phyloP scores from a whole-genome alignment of 2,329 filamentous ascomycete species.

The Dothistroma pini region DNA sequence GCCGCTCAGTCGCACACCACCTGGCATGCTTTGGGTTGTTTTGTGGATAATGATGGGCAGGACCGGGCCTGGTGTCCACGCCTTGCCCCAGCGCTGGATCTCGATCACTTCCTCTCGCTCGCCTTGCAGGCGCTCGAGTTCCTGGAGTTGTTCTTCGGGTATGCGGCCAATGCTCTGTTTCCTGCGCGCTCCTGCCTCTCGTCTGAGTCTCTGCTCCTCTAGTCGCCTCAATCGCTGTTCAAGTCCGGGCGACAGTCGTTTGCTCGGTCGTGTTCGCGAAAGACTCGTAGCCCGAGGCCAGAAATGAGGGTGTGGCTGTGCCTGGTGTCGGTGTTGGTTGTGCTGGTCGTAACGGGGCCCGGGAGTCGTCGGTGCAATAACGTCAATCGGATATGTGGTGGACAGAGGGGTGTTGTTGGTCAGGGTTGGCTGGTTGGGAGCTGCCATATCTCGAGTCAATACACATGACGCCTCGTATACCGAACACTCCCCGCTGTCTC shows the following conservation, averaged over 20 bases:
- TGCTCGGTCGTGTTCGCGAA: slow-evolving; percentile 26
- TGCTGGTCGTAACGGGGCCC: slow-evolving; percentile 6
- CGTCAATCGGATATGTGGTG: not conserved
- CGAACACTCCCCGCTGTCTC: not conserved
- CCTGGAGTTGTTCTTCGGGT: slow-evolving; percentile 64
- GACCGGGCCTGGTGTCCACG: slow-evolving; percentile 59
- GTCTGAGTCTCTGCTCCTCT: slow-evolving; percentile 38
- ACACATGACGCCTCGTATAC: not conserved
- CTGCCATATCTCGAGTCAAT: not conserved
- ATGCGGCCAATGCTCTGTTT: slow-evolving; percentile 61
- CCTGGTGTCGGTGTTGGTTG: slow-evolving; percentile 27
- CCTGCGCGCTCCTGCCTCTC: slow-evolving; percentile 23
- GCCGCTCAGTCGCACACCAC: slow-evolving; percentile 31
- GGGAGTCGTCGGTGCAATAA: not conserved
- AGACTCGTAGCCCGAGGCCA: not conserved
- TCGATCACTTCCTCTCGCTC: slow-evolving; percentile 41
- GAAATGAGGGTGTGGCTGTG: slow-evolving; percentile 8
- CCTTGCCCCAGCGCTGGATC: slow-evolving; percentile 63
- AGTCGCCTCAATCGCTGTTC: slow-evolving; percentile 44
- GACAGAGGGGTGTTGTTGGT: slow-evolving; percentile 1
- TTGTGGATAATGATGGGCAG: slow-evolving; percentile 2
- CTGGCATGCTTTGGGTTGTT: slow-evolving; percentile 21
- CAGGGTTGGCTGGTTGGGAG: not conserved
- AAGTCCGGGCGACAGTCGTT: slow-evolving; percentile 40
- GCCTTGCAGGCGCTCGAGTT: slow-evolving; percentile 65